Evolutionary conservation across 2,329 filamentous ascomycete species (phyloP).

Genomic region (Monilinia fructigena): DNA sequence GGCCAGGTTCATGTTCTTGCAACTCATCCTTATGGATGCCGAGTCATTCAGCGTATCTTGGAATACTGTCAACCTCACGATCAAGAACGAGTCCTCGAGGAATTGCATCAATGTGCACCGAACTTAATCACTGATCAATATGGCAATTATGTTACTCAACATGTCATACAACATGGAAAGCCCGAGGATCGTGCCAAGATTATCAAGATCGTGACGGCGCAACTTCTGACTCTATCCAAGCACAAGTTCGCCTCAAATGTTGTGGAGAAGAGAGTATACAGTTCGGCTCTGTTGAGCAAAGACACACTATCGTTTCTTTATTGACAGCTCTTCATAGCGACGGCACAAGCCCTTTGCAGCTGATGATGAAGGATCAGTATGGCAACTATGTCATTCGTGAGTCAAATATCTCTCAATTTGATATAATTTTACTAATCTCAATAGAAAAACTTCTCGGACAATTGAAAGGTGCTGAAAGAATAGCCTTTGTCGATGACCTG

Average conservation of each 20-base stretch:
- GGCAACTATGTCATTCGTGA: constrained; percentile 97
- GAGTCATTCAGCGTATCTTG: constrained; percentile 88
- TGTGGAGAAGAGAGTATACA: constrained; percentile 87
- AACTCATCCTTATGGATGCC: constrained; percentile 81
- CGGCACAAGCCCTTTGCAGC: constrained; percentile 67
- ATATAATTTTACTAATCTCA: constrained; percentile 19
- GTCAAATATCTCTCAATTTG: constrained; percentile 43
- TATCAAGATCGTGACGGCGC: constrained; percentile 68
- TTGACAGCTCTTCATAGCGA: constrained; percentile 60
- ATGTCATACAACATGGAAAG: constrained; percentile 78
- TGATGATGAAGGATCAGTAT: constrained; percentile 84
- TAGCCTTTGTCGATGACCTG: constrained; percentile 61
- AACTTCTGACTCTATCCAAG: constrained; percentile 76
- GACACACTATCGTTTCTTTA: constrained; percentile 63
- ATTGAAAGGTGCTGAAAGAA: constrained; percentile 59
- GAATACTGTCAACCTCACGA: constrained; percentile 76
- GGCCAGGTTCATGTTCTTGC: constrained; percentile 73
- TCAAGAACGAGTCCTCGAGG: constrained; percentile 68
- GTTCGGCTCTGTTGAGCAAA: constrained; percentile 66
- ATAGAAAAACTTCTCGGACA: constrained; percentile 75
- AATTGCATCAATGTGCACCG: constrained; percentile 71
- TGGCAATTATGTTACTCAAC: constrained; percentile 95
- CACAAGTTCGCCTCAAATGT: constrained; percentile 98
- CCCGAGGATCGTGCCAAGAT: constrained; percentile 70
- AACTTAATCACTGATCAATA: constrained; percentile 82